A percentile compares a stretch with the other conserved stretches of the same genome.
Conservation (phyloP, 768 basidiomycete species). For the Macrolepiota dolichaula region DNA sequence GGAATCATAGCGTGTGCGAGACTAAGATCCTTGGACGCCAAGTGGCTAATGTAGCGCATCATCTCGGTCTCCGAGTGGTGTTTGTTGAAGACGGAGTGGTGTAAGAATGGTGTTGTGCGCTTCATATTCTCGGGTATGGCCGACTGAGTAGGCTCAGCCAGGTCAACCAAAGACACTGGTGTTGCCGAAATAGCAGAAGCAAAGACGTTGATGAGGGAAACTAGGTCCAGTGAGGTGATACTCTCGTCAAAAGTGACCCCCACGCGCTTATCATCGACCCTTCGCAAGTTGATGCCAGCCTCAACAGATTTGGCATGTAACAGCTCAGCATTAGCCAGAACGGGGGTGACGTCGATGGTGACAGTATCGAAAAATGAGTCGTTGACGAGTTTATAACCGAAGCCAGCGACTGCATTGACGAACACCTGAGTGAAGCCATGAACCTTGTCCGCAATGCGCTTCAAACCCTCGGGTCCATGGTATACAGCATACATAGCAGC, state of each 20-base stretch:
- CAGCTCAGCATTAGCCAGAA: slow-evolving; percentile 49
- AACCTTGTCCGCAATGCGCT: slow-evolving; percentile 85
- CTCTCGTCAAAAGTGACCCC: slow-evolving; percentile 95
- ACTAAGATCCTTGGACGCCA: slow-evolving; percentile 92
- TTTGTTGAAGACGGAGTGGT: slow-evolving; percentile 91
- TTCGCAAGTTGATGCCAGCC: slow-evolving; percentile 80
- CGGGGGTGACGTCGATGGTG: slow-evolving; percentile 67
- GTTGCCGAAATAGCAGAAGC: slow-evolving; percentile 56
- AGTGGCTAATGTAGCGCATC: slow-evolving; percentile 92
- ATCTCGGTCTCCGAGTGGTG: slow-evolving; percentile 99
- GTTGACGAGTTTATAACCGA: slow-evolving; percentile 76
- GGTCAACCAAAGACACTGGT: slow-evolving; percentile 40
- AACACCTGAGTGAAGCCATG: slow-evolving; percentile 83
- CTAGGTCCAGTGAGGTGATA: slow-evolving; percentile 69
- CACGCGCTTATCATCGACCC: slow-evolving; percentile 67
- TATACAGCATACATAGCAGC: slow-evolving; percentile 98
- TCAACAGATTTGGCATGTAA: slow-evolving; percentile 68
- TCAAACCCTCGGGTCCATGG: slow-evolving; percentile 86
- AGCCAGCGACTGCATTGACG: slow-evolving; percentile 56
- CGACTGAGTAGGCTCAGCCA: slow-evolving; percentile 39
- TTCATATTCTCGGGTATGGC: slow-evolving; percentile 53
- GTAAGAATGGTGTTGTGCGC: slow-evolving; percentile 69
- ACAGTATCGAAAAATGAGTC: slow-evolving; percentile 89
- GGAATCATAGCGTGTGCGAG: slow-evolving; percentile 97
- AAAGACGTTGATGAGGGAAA: slow-evolving; percentile 80